Evolutionary conservation across 768 basidiomycete species (phyloP), one percentile per base, ranked within the genome.

Genomic region (Suillus luteus): DNA sequence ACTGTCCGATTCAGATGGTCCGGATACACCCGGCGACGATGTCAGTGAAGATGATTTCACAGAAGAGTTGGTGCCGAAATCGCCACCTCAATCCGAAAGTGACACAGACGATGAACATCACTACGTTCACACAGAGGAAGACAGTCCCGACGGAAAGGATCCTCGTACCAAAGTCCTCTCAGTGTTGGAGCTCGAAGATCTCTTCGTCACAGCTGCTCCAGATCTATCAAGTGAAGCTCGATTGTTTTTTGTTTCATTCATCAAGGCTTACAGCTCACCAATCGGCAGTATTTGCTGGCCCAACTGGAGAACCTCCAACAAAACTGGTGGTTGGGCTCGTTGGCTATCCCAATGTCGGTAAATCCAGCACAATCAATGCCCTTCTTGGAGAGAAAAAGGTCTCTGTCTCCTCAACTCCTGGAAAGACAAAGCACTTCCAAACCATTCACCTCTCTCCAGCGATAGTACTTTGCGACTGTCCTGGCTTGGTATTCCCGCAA

Each of bases 391-490:
- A 95, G 74, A 96, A 97, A 80, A 95, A 93, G 83, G 97, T 99
- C 66, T 97, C 95, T 72, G 97, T 99, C 33, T 99, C 96, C 5
- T 89, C 96, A 0, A 99, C 97, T 0, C 97, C 97, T 0, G 97
- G 97, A 66, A 93, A 99, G 79, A 99, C 97, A 15, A 99, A 99
- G 73, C 96, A 99, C 77, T 98, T 99, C 79, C 97, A 99, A 76
- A 99, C 97, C 0, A 95, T 98, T 69, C 87, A 94, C 70, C 84
- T 99, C n/a, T 95, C 95, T 12, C 86, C 90, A 19, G 81, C 86
- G 3, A 90, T 99, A 48, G 81, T 90, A 54, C 85, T 99, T 22
- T 99, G 96, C 69, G 97, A 99, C 78, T 99, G 97, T 78, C 97
- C 97, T 19, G 97, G 97, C 72, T 80, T 99, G 41, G 97, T 99